Percentiles rank a stretch among this genome's conserved stretches.
phyloP scores from a whole-genome alignment of 2,329 filamentous ascomycete species.

The Ilyonectria sp. region DNA sequence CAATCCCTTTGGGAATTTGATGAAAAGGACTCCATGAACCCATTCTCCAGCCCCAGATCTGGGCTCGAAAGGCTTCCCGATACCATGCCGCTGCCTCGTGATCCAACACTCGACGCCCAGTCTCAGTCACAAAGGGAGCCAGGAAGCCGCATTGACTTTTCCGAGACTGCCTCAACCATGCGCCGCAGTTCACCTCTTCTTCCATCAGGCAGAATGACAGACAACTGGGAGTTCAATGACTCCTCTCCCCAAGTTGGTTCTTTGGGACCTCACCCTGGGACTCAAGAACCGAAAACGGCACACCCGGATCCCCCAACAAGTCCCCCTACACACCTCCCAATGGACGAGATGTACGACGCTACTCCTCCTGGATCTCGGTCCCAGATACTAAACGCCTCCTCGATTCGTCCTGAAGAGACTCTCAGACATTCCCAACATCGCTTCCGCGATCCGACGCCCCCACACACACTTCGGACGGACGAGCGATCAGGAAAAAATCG shows the following conservation, averaged over 20 bases:
- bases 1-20: constrained; percentile 45
- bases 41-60: constrained; percentile 49
- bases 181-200: constrained; percentile 51
- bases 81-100: constrained; percentile 48
- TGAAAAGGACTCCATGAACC: constrained; percentile 36
- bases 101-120: neutral
- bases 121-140: neutral
- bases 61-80: constrained; percentile 48
- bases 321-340: constrained; percentile 41
- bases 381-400: constrained; percentile 12
- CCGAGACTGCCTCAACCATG: constrained; percentile 54
- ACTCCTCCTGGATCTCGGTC: constrained; percentile 39
- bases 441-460: constrained; percentile 10
- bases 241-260: constrained; percentile 26
- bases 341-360: constrained; percentile 48
- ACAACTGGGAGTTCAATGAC: constrained; percentile 38
- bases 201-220: constrained; percentile 16
- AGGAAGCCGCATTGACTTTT: constrained; percentile 48
- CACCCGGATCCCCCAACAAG: neutral
- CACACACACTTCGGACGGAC: constrained; percentile 10
- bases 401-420: neutral
- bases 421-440: neutral
- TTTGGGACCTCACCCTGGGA: constrained; percentile 8
- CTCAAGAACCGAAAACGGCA: constrained; percentile 13
- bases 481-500: neutral